Base-by-base conservation (phyloP, 2,329 filamentous ascomycete genomes). In the Aspergillus fumigatiaffinis region DNA sequence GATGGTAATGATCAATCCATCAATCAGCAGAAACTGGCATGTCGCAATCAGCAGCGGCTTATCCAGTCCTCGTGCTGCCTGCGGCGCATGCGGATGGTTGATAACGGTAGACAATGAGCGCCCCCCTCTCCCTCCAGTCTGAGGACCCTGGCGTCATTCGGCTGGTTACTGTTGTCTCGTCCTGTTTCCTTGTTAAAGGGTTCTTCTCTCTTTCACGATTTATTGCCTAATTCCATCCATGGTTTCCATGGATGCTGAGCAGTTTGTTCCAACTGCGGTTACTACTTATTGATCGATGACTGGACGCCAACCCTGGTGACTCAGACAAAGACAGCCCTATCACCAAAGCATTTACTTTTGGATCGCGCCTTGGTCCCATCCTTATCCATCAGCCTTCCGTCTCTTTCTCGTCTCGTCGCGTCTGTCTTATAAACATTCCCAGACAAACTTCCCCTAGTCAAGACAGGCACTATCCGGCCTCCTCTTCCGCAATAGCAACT, bases 11-110 rank as follows among this genome's bases (percentile, higher is more conserved):
- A 47, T 23, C 21, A 23, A 20, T 7, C 44, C 10, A 23, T 25
- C 14, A 47, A 47, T 47, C 44, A 47, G n/a, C 41, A 44, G 41
- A 44, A 44, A n/a, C 41, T 57, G 54, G 56, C 54, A 49, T 56
- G 51, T 50, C 54, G 35, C 35, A 52, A 57, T 57, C 52, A 57
- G 58, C 50, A 54, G 52, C 50, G 55, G 46, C 51, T 57, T 44
- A 52, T 52, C 51, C 54, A 25, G 57, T 50, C 55, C 58, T 51
- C 58, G 58, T 60, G 57, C 57, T 51, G 52, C 32, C 49, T 51
- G 38, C 49, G 29, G 44, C 49, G 52, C 48, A 46, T 51, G 51
- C 47, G 42, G 42, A 47, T 47, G 44, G 44, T 47, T 47, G 44
- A 47, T 47, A 47, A 23, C 4, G 14, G 14, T 5, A 47, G 44